These are phyloP conservation scores for Fusarium burgessii DNA, from an alignment of 2,329 filamentous ascomycete genomes.

Conservation along the genomic window DNA sequence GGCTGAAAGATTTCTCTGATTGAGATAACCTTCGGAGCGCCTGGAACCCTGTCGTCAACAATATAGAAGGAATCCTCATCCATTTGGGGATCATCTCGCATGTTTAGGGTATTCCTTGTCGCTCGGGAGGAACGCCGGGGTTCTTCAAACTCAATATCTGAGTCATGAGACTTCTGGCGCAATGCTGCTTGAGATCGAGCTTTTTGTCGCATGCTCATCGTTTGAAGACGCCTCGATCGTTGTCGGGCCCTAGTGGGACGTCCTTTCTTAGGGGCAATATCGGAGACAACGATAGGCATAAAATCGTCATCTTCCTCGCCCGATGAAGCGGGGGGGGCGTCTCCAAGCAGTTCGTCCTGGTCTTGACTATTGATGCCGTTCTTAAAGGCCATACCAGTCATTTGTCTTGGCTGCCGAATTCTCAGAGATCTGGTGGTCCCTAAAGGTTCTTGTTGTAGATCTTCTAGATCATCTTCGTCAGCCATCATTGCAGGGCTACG, in stretches of 20 bases:
- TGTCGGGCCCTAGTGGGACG: constrained; percentile 39
- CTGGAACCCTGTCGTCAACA: constrained; percentile 59
- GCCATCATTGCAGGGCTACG: constrained; percentile 23
- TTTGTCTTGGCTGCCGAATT: constrained; percentile 44
- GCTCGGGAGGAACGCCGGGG: constrained; percentile 63
- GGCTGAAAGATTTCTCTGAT: constrained; percentile 80
- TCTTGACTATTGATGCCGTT: constrained; percentile 41
- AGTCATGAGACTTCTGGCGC: constrained; percentile 49
- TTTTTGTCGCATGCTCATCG: constrained; percentile 25
- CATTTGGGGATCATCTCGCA: constrained; percentile 65
- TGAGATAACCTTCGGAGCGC: constrained; percentile 67
- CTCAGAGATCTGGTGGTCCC: constrained; percentile 41
- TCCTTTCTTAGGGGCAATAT: constrained; percentile 47
- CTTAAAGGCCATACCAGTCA: constrained; percentile 44
- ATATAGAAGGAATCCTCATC: constrained; percentile 69
- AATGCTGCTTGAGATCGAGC: constrained; percentile 1
- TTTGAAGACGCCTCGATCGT: constrained; percentile 38
- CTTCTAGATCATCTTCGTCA: constrained; percentile 40
- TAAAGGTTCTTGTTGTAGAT: constrained; percentile 14
- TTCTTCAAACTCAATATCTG: constrained; percentile 66
- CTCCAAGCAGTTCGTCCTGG: constrained; percentile 51
- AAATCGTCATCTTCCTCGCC: constrained; percentile 53
- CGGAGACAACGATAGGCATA: constrained; percentile 52
- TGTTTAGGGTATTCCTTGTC: constrained; percentile 57
- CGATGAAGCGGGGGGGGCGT: constrained; percentile 43